Base-by-base conservation (phyloP, 148 eudicot genomes). In the Camellia sinensis region DNA sequence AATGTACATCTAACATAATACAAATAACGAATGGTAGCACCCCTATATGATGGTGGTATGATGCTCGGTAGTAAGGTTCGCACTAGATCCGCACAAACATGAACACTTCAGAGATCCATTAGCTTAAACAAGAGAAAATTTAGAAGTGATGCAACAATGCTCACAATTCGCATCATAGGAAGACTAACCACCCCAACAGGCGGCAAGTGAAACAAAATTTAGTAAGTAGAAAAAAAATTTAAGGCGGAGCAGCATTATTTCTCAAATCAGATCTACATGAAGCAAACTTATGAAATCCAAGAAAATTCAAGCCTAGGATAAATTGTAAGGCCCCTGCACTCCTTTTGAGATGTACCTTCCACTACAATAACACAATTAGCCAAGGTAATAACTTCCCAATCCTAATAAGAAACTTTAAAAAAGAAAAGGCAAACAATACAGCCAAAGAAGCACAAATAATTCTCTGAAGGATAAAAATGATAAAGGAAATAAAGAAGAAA, bases 41-140 rank as follows among this genome's bases (percentile, higher is more conserved):
- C 98, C 88, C 87, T 86, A 81, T 89, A 93, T 44, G 99, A 93
- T 82, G 98, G 99, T 69, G 99, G 99, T 80, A 96, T 85, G 84
- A 80, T 73, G 83, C 83, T 87, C 41, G 99, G 99, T 76, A 96
- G 87, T 65, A 90, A 83, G 37, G 92, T 90, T 65, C 92, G 89
- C 87, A 96, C 92, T 63, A 90, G 77, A 90, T 93, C 99, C 93
- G 97, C 82, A 80, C 46, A 89, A 53, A 29, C 75, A 75, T 46
- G 3, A 62, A 10, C 18, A 45, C n/a, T 59, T 69, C 40, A 50
- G 9, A 62, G 37, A 75, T 45, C 22, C 10, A 70, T 13, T 29
- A 50, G 79, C 56, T 68, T 57, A 48, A 52, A 11, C 62, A 7
- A 40, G 29, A 41, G 8, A 29, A 19, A 59, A 29, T 67, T 5